Evolutionary conservation across 176 grass and related monocot genomes (phyloP).

Genomic region (Pontederia crassipes): DNA sequence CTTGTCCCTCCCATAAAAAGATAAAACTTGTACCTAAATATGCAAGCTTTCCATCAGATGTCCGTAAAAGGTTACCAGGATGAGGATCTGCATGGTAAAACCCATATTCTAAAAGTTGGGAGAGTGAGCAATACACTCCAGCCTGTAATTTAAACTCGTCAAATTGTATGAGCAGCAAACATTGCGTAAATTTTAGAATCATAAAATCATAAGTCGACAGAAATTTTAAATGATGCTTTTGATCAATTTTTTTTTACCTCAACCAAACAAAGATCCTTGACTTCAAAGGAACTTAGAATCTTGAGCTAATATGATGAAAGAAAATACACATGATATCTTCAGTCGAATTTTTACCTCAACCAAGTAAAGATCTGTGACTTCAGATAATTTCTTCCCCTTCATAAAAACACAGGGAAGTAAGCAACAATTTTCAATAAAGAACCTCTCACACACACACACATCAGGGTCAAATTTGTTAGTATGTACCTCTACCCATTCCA

Average conservation of each 20-base stretch:
- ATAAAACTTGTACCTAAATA: slow-evolving; percentile 55
- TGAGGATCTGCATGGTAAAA: slow-evolving; percentile 99
- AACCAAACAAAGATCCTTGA: slow-evolving; percentile 4
- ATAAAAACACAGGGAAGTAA: slow-evolving; percentile 6
- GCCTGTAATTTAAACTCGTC: slow-evolving; percentile 32
- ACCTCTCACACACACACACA: slow-evolving; percentile 3
- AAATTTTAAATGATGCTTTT: slow-evolving; percentile 9
- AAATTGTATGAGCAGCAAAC: slow-evolving; percentile 1
- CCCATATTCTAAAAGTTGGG: slow-evolving; percentile 94
- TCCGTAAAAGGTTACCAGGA: slow-evolving; percentile 91
- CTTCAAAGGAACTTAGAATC: background rate
- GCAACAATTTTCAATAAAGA: slow-evolving; percentile 3
- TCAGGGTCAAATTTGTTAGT: background rate
- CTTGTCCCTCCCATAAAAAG: slow-evolving; percentile 26
- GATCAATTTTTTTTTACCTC: background rate
- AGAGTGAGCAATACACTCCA: slow-evolving; percentile 95
- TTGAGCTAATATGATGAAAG: background rate
- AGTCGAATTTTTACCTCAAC: slow-evolving; percentile 59
- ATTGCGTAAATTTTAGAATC: background rate
- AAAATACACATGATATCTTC: background rate
- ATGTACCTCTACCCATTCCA: slow-evolving; percentile 96
- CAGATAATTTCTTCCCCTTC: slow-evolving; percentile 65
- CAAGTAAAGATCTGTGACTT: slow-evolving; percentile 84
- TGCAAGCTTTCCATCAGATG: slow-evolving; percentile 79
- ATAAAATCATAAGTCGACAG: background rate